These are phyloP conservation scores for Termitomyces sp. DNA, from an alignment of 768 basidiomycete genomes.

Conservation along the genomic window DNA sequence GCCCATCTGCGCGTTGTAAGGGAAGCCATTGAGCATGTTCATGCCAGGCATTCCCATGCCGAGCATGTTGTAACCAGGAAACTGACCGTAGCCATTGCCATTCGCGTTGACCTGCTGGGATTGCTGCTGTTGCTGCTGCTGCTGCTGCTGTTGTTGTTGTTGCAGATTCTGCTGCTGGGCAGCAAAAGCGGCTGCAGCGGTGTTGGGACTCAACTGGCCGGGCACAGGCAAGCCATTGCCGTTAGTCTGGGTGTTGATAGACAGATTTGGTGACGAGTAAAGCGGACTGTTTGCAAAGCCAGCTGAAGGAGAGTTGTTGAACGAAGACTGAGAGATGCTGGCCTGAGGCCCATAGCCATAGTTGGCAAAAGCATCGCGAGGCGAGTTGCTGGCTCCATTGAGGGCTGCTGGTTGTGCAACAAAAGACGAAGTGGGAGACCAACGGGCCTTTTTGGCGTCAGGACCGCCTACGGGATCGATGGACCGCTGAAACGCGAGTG, in stretches of 20 bases:
- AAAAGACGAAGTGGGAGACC: constrained; percentile 63
- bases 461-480: constrained; percentile 81
- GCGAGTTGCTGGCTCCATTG: constrained; percentile 28
- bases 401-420: constrained; percentile 27
- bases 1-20: constrained; percentile 66
- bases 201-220: constrained; percentile 66
- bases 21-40: constrained; percentile 67
- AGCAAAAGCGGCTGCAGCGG: constrained; percentile 43
- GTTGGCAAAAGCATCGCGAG: constrained; percentile 75
- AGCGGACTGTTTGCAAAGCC: constrained; percentile 53
- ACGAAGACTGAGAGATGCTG: constrained; percentile 50
- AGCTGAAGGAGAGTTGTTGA: constrained; percentile 39
- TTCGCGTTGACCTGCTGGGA: constrained; percentile 39
- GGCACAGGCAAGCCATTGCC: constrained; percentile 34
- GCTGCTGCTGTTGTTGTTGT: constrained; percentile 40
- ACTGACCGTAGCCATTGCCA: constrained; percentile 47
- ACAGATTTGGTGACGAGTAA: constrained; percentile 68
- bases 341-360: constrained; percentile 83
- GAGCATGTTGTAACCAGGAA: constrained; percentile 71
- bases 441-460: constrained; percentile 86
- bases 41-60: constrained; percentile 77
- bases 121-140: constrained; percentile 37
- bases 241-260: constrained; percentile 56
- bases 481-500: constrained; percentile 51
- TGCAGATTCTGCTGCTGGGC: constrained; percentile 30